These are phyloP conservation scores for Eimeria falciformis DNA, from an alignment of 169 alveolate genomes.

Conservation along the genomic window DNA sequence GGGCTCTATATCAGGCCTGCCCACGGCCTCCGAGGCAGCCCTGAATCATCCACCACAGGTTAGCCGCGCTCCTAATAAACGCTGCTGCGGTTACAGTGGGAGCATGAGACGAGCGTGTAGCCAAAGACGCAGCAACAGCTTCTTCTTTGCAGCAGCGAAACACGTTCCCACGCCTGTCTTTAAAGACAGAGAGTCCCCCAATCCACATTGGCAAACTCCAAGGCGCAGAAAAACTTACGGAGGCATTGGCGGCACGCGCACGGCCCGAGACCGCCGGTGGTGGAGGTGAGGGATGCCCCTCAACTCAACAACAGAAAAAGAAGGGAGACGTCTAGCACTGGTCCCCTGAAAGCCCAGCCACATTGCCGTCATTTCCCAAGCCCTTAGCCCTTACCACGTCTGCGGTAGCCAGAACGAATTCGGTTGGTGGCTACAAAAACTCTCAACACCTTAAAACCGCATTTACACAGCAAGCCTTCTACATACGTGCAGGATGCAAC, in stretches of 20 bases:
- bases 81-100: no score
- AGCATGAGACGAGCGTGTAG: no score
- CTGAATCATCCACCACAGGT: no score
- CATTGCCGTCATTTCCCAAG: no score
- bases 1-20: constrained; percentile 67
- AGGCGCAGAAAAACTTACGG: constrained; percentile 23
- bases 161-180: neutral
- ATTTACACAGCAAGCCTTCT: constrained; percentile 9
- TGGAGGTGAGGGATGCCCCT: constrained; percentile 62
- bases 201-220: no score
- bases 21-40: constrained; percentile 65
- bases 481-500: constrained; percentile 76
- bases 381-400: no score
- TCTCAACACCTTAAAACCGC: neutral
- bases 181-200: no score
- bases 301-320: constrained; percentile 65
- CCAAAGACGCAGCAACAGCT: neutral
- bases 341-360: constrained; percentile 58
- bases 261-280: constrained; percentile 60
- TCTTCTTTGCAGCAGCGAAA: neutral
- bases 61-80: neutral
- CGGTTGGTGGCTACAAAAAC: no score
- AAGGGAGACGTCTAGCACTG: constrained; percentile 55
- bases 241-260: constrained; percentile 60
- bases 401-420: no score